A percentile compares a stretch with the other conserved stretches of the same genome.
These are phyloP conservation scores for Globisporangium middletonii DNA, from an alignment of 352 stramenopile species.

Conservation along the genomic window DNA sequence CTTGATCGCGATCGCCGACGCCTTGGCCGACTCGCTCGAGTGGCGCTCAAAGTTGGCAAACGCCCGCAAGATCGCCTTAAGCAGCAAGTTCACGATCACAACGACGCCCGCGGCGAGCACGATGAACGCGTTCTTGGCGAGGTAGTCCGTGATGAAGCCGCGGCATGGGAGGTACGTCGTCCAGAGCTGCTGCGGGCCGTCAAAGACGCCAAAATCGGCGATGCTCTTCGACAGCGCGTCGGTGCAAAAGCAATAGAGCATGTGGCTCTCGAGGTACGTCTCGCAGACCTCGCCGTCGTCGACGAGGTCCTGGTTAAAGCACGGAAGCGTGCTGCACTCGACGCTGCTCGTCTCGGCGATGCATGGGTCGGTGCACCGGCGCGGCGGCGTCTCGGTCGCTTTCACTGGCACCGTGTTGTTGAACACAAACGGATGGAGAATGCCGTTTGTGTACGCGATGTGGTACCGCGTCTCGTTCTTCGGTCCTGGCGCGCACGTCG, in stretches of 20 bases:
- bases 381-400: slow-evolving; percentile 3
- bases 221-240: slow-evolving; percentile 44
- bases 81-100: slow-evolving; percentile 68
- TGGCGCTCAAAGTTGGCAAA: slow-evolving; percentile 73
- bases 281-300: slow-evolving; percentile 39
- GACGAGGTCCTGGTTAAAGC: slow-evolving; percentile 40
- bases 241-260: slow-evolving; percentile 74
- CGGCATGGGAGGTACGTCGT: slow-evolving; percentile 42
- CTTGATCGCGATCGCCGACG: slow-evolving; percentile 64
- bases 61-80: slow-evolving; percentile 59
- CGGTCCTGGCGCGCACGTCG: slow-evolving; percentile 25
- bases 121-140: slow-evolving; percentile 66
- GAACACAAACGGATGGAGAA: slow-evolving; percentile 8
- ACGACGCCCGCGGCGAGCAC: slow-evolving; percentile 55
- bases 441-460: slow-evolving; percentile 58
- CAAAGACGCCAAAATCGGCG: slow-evolving; percentile 31
- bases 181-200: slow-evolving; percentile 55
- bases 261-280: slow-evolving; percentile 52
- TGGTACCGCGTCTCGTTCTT: slow-evolving; percentile 33
- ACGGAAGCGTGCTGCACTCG: slow-evolving; percentile 58
- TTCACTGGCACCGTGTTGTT: background rate
- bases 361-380: slow-evolving; percentile 51
- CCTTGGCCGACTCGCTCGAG: slow-evolving; percentile 78
- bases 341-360: slow-evolving; percentile 43
- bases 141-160: slow-evolving; percentile 60